Evolutionary conservation across 2,329 filamentous ascomycete species (phyloP).

Genomic region (Lasiodiplodia theobromae): DNA sequence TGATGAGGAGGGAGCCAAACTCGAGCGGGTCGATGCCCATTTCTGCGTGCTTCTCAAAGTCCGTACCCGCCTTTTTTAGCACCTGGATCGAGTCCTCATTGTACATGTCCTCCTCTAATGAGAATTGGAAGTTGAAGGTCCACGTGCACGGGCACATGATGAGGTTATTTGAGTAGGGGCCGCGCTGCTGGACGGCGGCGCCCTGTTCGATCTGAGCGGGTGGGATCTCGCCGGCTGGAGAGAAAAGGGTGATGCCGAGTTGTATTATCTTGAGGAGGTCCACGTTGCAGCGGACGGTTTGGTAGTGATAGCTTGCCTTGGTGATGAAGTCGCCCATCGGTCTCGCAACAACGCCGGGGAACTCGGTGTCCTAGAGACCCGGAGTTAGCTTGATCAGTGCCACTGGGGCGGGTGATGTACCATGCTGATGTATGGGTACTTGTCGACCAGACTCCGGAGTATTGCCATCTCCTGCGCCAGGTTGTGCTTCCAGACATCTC

Average conservation of each 20-base stretch:
- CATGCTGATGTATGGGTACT: constrained; percentile 97
- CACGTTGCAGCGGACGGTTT: constrained; percentile 95
- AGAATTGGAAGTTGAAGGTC: constrained; percentile 99
- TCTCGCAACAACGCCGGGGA: constrained; percentile 94
- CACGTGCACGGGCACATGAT: constrained; percentile 84
- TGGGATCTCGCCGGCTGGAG: constrained; percentile 85
- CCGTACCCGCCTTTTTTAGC: constrained; percentile 88
- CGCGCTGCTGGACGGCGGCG: constrained; percentile 51
- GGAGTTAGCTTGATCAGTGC: constrained; percentile 8
- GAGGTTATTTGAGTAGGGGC: constrained; percentile 59
- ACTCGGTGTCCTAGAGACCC: constrained; percentile 82
- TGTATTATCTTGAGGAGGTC: constrained; percentile 98
- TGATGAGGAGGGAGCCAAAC: constrained; percentile 89
- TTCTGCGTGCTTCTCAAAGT: constrained; percentile 82
- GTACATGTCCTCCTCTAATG: constrained; percentile 95
- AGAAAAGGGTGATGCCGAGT: constrained; percentile 92
- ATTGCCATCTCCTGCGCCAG: constrained; percentile 88
- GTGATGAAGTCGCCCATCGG: constrained; percentile 94
- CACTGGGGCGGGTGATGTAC: constrained; percentile 56
- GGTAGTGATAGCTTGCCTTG: constrained; percentile 98
- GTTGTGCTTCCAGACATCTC: constrained; percentile 95
- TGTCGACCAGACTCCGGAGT: constrained; percentile 82
- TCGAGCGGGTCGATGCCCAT: constrained; percentile 90
- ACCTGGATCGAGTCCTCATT: constrained; percentile 94
- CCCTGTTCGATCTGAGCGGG: constrained; percentile 67